phyloP scores from a whole-genome alignment of 306 rosid species.

The Citrullus mucosospermus region DNA sequence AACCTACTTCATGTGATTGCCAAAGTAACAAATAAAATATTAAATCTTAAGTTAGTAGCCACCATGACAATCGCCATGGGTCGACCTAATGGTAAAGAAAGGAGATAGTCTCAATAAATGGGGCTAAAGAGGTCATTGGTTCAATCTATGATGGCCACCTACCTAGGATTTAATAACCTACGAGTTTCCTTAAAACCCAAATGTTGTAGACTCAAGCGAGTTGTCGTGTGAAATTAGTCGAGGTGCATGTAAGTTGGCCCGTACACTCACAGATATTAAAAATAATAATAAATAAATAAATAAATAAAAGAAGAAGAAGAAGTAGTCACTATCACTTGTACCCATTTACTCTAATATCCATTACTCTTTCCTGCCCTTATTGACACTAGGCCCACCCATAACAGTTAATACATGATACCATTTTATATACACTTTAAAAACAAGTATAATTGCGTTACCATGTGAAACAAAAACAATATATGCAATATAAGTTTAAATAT shows the following conservation, averaged over 20 bases:
- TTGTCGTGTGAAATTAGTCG: too few species aligned
- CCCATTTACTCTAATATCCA: not conserved
- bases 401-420: not conserved
- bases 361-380: not conserved
- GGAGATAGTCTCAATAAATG: too few species aligned
- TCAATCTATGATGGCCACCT: too few species aligned
- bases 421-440: not conserved
- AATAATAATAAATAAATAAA: too few species aligned
- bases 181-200: too few species aligned
- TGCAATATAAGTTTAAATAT: not conserved
- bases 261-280: too few species aligned
- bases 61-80: not conserved
- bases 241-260: too few species aligned
- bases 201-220: too few species aligned
- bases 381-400: not conserved
- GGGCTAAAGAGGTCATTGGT: too few species aligned
- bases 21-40: not conserved
- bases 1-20: not conserved
- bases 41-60: not conserved
- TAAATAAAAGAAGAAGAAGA: not conserved
- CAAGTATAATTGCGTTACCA: not conserved
- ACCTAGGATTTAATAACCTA: too few species aligned
- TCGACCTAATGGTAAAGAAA: too few species aligned
- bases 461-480: not conserved
- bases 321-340: not conserved